Percentiles rank a stretch among this genome's conserved stretches.
Evolutionary conservation across 1,284 basidiomycete species (phyloP).

Genomic region (Xerocomus amazonicus): DNA sequence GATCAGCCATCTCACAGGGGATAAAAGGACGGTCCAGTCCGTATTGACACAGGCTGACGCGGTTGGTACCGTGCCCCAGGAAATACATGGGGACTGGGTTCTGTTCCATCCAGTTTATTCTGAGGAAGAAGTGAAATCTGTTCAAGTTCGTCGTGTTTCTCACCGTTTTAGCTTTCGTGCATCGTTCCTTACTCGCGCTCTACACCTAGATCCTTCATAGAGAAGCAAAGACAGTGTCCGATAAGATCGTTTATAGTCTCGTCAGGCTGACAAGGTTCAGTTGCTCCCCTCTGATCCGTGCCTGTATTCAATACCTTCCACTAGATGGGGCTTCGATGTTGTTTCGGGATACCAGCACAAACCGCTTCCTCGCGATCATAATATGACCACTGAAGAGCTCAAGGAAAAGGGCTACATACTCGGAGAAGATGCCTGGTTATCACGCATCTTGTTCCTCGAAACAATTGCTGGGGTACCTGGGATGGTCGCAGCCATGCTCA

Average conservation of each 20-base stretch:
- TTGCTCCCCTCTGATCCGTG: background rate
- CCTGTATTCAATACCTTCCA: conserved; percentile 5
- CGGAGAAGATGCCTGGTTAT: conserved; percentile 73
- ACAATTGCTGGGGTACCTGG: conserved; percentile 91
- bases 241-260: conserved; percentile 67
- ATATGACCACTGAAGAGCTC: conserved; percentile 68
- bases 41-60: conserved; percentile 28
- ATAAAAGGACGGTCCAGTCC: conserved; percentile 18
- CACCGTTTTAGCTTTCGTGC: background rate
- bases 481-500: conserved; percentile 87
- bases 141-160: conserved; percentile 47
- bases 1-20: conserved; percentile 20
- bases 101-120: conserved; percentile 82
- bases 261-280: conserved; percentile 56
- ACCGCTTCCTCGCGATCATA: conserved; percentile 54
- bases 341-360: conserved; percentile 80
- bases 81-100: conserved; percentile 73
- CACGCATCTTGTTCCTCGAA: conserved; percentile 87
- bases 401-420: conserved; percentile 71
- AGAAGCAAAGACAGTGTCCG: conserved; percentile 61
- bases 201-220: conserved; percentile 62
- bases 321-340: conserved; percentile 68
- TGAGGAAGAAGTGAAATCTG: conserved; percentile 72
- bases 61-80: conserved; percentile 43
- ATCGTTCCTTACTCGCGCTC: conserved; percentile 1